Evolutionary conservation across 768 basidiomycete species (phyloP), one percentile per base, ranked within the genome.

Genomic region (Pholiota molesta): DNA sequence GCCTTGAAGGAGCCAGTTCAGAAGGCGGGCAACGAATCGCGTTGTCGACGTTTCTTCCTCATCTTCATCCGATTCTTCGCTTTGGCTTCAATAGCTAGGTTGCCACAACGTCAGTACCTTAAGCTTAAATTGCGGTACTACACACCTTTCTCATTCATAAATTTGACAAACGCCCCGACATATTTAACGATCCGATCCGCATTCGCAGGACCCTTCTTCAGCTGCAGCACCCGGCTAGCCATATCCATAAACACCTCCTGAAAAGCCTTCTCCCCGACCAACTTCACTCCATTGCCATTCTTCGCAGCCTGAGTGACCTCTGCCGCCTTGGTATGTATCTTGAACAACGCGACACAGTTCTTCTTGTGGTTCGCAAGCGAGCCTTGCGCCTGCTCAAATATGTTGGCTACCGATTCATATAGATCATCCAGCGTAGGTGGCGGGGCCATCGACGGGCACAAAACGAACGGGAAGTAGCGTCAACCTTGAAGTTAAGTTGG

Each of bases 361-460:
- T 98, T 98, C 68, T 92, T 91, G 75, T 98, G 97, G 73, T 94
- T 95, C 4, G 95, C 92, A 23, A 87, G 71, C 0, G 91, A 89
- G 19, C 74, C 74, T 71, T 97, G 95, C 0, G 84, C 89, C 74
- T 97, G 94, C 49, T 91, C 88, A 60, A 97, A 96, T 19, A 83
- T 77, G 13, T 67, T 66, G 1, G 79, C 73, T 17, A 83, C 62
- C 7, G 71, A 71, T 39, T 77, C 78, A 44, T 73, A 68, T 0
- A 83, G 63, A 7, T 69, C 68, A 3, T 77, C 75, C 2, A 78
- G 71, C 19, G 66, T 62, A 14, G 65, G 59, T 29, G 63, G 67
- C 45, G 66, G 65, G 40, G 70, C 68, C 75, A 75, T 75, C 19
- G 44, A 9, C n/a, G 33, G 29, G 39, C 17, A 19, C 6, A 37